Base-by-base conservation (phyloP, 2,329 filamentous ascomycete species). In the Aspergillus carbonarius region DNA sequence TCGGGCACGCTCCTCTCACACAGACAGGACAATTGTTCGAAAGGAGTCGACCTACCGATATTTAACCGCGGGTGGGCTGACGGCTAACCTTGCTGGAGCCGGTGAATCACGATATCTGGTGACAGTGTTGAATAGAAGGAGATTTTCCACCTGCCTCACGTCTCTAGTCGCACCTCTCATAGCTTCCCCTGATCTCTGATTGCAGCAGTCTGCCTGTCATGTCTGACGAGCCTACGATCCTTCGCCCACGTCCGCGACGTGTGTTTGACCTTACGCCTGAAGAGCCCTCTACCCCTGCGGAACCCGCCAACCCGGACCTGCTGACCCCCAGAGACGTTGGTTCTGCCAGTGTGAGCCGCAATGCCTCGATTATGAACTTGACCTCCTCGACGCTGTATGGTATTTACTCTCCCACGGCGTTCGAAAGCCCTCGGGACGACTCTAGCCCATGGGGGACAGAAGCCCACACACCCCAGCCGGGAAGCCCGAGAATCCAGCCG, bases 371-470 rank as follows among this genome's bases (percentile, higher is more conserved):
- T 58, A 80, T 92, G 70, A 96, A 97, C 72, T 83, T 99, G 60
- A 96, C 92, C 4, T 88, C 90, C 9, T 93, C 92, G 2, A 96
- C 95, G 0, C 84, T 99, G 5, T 90, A 89, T 66, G 93, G 95
- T 55, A 99, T 99, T 69, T 99, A 96, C 79, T 88, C 87, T 10
- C 87, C 86, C 6, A 85, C 85, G 0, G 82, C 83, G 32, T 83
- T 84, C 58, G 79, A 83, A 46, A 76, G 63, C 76, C 83, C 64
- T 74, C 80, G 68, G 59, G 85, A 86, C 63, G 86, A 88, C 61
- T 75, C 82, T 56, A 92, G 89, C 10, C 91, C 91, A 2, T 95
- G 89, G 88, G 91, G 89, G 23, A 90, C 87, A 0, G 91, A 91
- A 35, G 85, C 89, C 32, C 85, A 90, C 70, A 91, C 89, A 0